Evolutionary conservation across 2,329 filamentous ascomycete species (phyloP).

Genomic region (Aspergillus sp.): DNA sequence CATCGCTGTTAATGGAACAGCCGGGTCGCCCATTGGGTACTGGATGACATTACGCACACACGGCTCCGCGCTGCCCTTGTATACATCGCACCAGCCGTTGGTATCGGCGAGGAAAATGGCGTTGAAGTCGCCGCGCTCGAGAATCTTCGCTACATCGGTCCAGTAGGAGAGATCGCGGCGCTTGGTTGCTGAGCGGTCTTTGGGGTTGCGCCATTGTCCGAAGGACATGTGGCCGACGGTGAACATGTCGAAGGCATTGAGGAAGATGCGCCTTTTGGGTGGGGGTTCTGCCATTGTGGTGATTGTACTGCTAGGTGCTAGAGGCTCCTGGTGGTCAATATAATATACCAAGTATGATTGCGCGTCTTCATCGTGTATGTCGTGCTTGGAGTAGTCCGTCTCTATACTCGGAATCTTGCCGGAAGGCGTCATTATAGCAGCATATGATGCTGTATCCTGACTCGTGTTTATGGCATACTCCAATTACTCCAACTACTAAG

Average conservation of each 20-base stretch:
- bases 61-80: slow-evolving; percentile 58
- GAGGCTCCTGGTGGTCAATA: too few relatives aligned
- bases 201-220: slow-evolving; percentile 68
- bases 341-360: too few relatives aligned
- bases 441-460: too few relatives aligned
- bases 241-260: slow-evolving; percentile 68
- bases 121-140: slow-evolving; percentile 63
- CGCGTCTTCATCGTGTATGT: too few relatives aligned
- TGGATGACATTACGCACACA: slow-evolving; percentile 63
- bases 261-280: slow-evolving; percentile 55
- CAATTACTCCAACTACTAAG: too few relatives aligned
- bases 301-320: too few relatives aligned
- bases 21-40: slow-evolving; percentile 65
- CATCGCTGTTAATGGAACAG: slow-evolving; percentile 65
- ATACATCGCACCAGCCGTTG: slow-evolving; percentile 64
- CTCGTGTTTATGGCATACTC: too few relatives aligned
- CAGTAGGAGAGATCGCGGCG: slow-evolving; percentile 59
- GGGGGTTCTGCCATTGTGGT: too few relatives aligned
- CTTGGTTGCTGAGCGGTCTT: slow-evolving; percentile 61
- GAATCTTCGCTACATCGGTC: slow-evolving; percentile 63
- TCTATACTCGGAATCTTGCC: too few relatives aligned
- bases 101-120: slow-evolving; percentile 67
- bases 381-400: too few relatives aligned
- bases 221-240: slow-evolving; percentile 64
- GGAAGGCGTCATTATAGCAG: too few relatives aligned